Base-by-base conservation (phyloP, 2,329 filamentous ascomycete species). In the Madurella mycetomatis region DNA sequence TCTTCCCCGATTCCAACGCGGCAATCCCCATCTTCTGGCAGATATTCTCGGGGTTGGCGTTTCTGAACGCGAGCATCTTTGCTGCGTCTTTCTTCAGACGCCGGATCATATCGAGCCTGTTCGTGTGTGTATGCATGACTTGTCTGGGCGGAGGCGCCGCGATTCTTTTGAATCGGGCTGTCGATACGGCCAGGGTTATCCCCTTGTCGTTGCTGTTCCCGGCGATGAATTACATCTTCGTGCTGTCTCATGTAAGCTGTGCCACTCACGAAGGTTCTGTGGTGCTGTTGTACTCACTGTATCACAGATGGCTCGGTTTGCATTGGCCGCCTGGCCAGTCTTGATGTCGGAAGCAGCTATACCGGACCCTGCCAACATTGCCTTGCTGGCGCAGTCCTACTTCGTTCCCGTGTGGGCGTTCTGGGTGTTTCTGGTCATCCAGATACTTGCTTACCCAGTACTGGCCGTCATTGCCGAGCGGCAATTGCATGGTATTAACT, bases 1-100 rank as follows among this genome's bases (percentile, higher is more conserved):
- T 70, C 17, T 64, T 71, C 32, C 62, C 63, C 0, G 59, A 55
- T 3, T 63, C 68, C 9, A 69, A 60, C 50, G 59, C 65, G 2
- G 65, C 62, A 16, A 59, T 70, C 15, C 56, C 68, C n/a, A 68
- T 74, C 51, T 66, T 68, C 37, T 73, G 70, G 71, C 69, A 84
- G 73, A 68, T 76, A 61, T 58, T 77, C 68, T 59, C 78, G 65
- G 55, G 80, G 65, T 53, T 73, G 67, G 62, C 68, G 68, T 80
- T 86, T n/a, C 87, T 86, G 4, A 74, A 88, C 16, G 82, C 82
- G 41, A 82, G 77, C n/a, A 77, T 87, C 11, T 86, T 86, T 2
- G 69, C 65, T 1, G 67, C 71, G 0, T 58, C 70, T n/a, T 73
- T 72, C 57, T 73, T 74, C 62, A 64, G 45, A 18, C 42, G 25